Conservation (phyloP, 164 flowering plant species). For the Chimonanthus salicifolius region DNA sequence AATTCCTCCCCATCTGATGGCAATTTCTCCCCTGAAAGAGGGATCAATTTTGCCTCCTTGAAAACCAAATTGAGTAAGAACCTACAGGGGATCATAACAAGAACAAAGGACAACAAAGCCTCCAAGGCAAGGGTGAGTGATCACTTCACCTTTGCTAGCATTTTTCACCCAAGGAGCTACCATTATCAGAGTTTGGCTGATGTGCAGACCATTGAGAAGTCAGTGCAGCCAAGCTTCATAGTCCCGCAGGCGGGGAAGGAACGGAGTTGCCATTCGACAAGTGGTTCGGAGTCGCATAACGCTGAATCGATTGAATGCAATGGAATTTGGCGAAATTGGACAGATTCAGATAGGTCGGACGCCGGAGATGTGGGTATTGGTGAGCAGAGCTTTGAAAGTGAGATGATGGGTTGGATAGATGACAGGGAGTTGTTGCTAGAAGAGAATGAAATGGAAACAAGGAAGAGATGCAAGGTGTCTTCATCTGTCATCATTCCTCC, state of each 20-base stretch:
- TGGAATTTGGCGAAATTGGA: constrained; percentile 22
- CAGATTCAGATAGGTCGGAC: constrained; percentile 41
- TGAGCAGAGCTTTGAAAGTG: constrained; percentile 21
- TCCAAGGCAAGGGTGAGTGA: constrained; percentile 65
- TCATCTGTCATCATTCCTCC: constrained; percentile 74
- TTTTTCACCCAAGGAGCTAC: constrained; percentile 35
- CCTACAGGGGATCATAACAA: constrained; percentile 59
- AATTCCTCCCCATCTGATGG: constrained; percentile 8
- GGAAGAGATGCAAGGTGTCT: constrained; percentile 70
- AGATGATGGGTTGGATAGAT: constrained; percentile 37
- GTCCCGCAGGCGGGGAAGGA: constrained; percentile 39
- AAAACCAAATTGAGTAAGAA: constrained; percentile 69
- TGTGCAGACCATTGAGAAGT: constrained; percentile 43
- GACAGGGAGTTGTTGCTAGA: constrained; percentile 15
- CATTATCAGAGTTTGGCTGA: constrained; percentile 27
- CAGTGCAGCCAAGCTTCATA: constrained; percentile 65
- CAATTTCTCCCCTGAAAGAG: constrained; percentile 12
- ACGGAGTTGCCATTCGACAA: constrained; percentile 33
- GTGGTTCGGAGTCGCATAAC: constrained; percentile 20
- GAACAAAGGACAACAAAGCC: constrained; percentile 37
- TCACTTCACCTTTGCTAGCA: constrained; percentile 66
- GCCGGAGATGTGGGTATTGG: constrained; percentile 19
- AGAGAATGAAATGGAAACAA: constrained; percentile 20
- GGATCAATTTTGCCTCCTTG: constrained; percentile 50
- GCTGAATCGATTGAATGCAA: neutral